Percentiles rank a stretch among this genome's conserved stretches.
Evolutionary conservation across 805 yeast species (phyloP).

Genomic region (Metschnikowia noctiluminum): DNA sequence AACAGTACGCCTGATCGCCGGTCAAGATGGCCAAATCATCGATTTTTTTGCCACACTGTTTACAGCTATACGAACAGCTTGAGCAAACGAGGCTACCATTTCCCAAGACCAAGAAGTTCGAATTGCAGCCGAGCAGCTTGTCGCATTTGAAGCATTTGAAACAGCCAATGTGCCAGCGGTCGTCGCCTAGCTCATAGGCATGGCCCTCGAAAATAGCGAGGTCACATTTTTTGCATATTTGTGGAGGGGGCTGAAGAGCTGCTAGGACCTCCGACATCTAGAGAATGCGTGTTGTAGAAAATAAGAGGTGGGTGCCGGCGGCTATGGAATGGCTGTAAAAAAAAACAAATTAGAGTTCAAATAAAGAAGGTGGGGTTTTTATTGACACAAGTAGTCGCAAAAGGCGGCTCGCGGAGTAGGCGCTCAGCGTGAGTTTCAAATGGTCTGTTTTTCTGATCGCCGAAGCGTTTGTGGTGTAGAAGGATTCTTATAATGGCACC

Average conservation of each 20-base stretch:
- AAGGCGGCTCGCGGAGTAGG: no score
- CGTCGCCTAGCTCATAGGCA: constrained; percentile 91
- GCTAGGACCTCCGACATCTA: constrained; percentile 7
- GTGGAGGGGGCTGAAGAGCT: constrained; percentile 11
- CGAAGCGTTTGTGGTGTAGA: not conserved
- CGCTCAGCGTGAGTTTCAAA: no score
- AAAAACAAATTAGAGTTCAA: no score
- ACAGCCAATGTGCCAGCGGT: constrained; percentile 94
- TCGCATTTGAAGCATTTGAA: constrained; percentile 86
- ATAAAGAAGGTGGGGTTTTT: no score
- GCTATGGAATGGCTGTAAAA: no score
- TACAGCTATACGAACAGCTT: constrained; percentile 88
- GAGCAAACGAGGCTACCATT: constrained; percentile 89
- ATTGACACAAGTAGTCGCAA: no score
- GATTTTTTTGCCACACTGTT: constrained; percentile 79
- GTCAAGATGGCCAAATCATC: constrained; percentile 92
- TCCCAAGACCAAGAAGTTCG: constrained; percentile 87
- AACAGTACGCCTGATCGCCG: constrained; percentile 93
- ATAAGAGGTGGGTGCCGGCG: no score
- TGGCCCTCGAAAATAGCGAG: constrained; percentile 76
- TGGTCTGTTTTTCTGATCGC: no score
- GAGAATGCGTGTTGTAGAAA: not conserved
- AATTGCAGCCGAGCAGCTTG: constrained; percentile 74
- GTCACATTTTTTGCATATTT: constrained; percentile 40
- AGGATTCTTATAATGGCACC: not conserved